Conservation (phyloP, 331 rosid genomes). For the Saraca asoca region DNA sequence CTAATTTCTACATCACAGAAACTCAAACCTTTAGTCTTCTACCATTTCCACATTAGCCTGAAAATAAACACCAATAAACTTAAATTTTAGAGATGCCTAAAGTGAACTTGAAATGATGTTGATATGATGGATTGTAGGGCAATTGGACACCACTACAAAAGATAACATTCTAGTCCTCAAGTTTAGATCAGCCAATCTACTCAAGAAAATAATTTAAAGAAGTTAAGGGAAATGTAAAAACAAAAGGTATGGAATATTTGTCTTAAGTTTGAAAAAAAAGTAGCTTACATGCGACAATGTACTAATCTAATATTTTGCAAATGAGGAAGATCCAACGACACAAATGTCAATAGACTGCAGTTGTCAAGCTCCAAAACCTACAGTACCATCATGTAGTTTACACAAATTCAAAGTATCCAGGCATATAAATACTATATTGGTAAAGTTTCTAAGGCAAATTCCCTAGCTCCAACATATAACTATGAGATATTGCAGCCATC, state of each 20-base stretch:
- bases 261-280: too few species aligned
- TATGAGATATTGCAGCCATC: too few species aligned
- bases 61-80: neutral
- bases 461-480: conserved; percentile 84
- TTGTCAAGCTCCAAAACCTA: conserved; percentile 98
- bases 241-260: too few species aligned
- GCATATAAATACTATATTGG: neutral
- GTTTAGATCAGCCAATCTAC: conserved; percentile 81
- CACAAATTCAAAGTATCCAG: conserved; percentile 24
- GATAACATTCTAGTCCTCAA: conserved; percentile 68
- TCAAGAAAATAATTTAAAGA: conserved; percentile 19
- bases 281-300: too few species aligned
- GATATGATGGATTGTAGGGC: conserved; percentile 80
- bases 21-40: conserved; percentile 24
- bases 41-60: conserved; percentile 22
- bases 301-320: too few species aligned
- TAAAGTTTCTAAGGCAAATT: conserved; percentile 21
- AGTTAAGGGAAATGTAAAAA: too few species aligned
- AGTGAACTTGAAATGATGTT: conserved; percentile 88
- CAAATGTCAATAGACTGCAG: conserved; percentile 85
- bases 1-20: conserved; percentile 76
- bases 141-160: conserved; percentile 84
- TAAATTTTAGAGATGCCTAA: conserved; percentile 53
- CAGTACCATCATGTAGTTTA: conserved; percentile 32
- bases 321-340: too few species aligned